Conservation (phyloP, 2,329 filamentous ascomycete species). For the Penicillium crustosum region DNA sequence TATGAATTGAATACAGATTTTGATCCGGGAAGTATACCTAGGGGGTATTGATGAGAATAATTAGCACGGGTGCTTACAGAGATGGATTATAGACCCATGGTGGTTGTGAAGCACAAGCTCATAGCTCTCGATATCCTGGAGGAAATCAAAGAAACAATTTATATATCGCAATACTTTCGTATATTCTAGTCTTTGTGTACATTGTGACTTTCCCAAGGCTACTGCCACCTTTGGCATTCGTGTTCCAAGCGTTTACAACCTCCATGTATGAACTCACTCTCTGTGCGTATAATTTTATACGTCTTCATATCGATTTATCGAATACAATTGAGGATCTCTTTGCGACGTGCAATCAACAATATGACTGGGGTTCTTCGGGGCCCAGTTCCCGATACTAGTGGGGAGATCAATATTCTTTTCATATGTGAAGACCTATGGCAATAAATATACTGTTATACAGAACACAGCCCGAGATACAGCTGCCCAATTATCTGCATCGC, state of each 20-base stretch:
- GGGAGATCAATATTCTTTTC: background rate
- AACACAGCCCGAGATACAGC: background rate
- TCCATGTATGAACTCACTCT: no score
- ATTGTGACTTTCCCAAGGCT: background rate
- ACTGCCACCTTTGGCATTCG: background rate
- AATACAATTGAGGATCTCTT: background rate
- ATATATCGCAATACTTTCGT: background rate
- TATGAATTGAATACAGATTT: background rate
- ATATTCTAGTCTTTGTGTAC: background rate
- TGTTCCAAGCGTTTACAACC: no score
- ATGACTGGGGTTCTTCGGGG: background rate
- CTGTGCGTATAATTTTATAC: background rate
- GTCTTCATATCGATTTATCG: background rate
- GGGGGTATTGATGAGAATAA: background rate
- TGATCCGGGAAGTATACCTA: background rate
- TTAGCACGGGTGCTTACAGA: no score
- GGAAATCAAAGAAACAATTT: background rate
- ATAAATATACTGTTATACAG: background rate
- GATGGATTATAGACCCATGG: background rate
- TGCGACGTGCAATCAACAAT: background rate
- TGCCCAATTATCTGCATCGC: background rate
- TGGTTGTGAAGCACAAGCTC: background rate
- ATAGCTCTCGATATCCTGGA: background rate
- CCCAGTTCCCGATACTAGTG: background rate
- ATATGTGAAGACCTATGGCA: background rate